Base-by-base conservation (phyloP, 176 grass and related monocot genomes). In the Luzula sylvatica region DNA sequence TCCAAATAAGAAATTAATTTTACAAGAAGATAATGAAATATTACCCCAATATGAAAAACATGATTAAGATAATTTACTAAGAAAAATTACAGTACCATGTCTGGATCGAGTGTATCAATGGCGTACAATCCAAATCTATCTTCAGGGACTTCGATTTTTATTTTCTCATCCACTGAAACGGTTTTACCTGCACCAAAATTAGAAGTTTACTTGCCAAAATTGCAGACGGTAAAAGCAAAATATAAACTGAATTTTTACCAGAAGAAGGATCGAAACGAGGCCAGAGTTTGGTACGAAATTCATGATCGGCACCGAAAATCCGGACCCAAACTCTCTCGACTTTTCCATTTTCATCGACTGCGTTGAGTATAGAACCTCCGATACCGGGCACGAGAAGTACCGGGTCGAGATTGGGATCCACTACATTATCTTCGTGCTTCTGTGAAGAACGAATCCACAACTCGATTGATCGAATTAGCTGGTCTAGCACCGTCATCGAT, bases 71-170 rank as follows among this genome's bases (percentile, higher is more conserved):
- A 41, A 60, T 35, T 35, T 35, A 35, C 9, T 35, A 35, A 35
- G 0, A 35, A 35, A 35, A 35, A 35, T 9, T 35, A 35, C 9
- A 35, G 9, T 80, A 96, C 90, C 84, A 96, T 48, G 39, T 96
- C 84, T 15, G 84, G 81, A 54, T 96, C 84, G 65, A 96, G 63
- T 26, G 72, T 63, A 45, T 96, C 90, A 58, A 96, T 96, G 11
- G 90, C 90, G n/a, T 89, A 86, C 21, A 96, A 46, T 60, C 90
- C 90, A 70, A 82, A 75, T 76, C 80, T 72, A 41, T 88, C 90
- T 55, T 96, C 90, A 20, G 90, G 90, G 26, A 96, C 90, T 20
- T 50, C 19, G 21, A 89, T 86, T 53, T 19, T 56, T 75, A 58
- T 71, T 76, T 85, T 82, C 12, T 96, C 67, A 46, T 86, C 78